A percentile compares a stretch with the other conserved stretches of the same genome.
Conservation (phyloP, 352 stramenopile genomes). For the Phytophthora citrophthora region DNA sequence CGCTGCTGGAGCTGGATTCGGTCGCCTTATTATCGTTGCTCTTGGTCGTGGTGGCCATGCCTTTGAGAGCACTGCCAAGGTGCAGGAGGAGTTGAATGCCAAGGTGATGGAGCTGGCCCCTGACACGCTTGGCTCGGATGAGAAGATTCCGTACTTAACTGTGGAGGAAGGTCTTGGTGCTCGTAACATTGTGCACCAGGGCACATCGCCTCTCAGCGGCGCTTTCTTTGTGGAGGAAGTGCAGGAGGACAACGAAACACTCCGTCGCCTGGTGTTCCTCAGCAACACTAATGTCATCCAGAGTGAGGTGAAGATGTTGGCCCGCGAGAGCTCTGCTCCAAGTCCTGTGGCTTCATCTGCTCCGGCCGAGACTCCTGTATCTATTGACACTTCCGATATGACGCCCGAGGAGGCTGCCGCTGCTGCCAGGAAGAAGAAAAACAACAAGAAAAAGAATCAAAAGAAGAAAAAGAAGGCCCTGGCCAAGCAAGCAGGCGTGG, state of each 20-base stretch:
- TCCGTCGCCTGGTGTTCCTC: slow-evolving; percentile 78
- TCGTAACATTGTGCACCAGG: slow-evolving; percentile 65
- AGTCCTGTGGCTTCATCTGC: slow-evolving; percentile 6
- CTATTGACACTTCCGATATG: slow-evolving; percentile 21
- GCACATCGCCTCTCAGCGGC: slow-evolving; percentile 56
- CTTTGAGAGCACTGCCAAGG: slow-evolving; percentile 67
- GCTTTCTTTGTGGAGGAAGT: slow-evolving; percentile 82
- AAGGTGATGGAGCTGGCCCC: slow-evolving; percentile 72
- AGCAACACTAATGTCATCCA: slow-evolving; percentile 80
- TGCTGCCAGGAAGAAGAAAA: slow-evolving; percentile 50
- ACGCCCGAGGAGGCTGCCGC: slow-evolving; percentile 33
- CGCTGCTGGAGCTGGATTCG: slow-evolving; percentile 64
- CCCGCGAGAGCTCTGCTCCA: slow-evolving; percentile 1
- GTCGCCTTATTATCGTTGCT: slow-evolving; percentile 73
- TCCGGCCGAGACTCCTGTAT: slow-evolving; percentile 9
- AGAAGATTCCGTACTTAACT: slow-evolving; percentile 78
- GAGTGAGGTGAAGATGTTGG: slow-evolving; percentile 67
- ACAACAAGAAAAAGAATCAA: slow-evolving; percentile 71
- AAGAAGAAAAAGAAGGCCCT: slow-evolving; percentile 56
- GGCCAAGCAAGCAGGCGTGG: slow-evolving; percentile 40
- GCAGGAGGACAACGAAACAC: slow-evolving; percentile 45
- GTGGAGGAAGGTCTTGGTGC: slow-evolving; percentile 65
- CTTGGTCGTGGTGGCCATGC: slow-evolving; percentile 62
- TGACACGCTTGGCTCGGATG: slow-evolving; percentile 44
- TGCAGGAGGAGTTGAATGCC: slow-evolving; percentile 76